Percentiles rank a stretch among this genome's conserved stretches.
Evolutionary conservation across 495 filamentous ascomycete genomes (phyloP).

Genomic region (Jackrogersella minutella): DNA sequence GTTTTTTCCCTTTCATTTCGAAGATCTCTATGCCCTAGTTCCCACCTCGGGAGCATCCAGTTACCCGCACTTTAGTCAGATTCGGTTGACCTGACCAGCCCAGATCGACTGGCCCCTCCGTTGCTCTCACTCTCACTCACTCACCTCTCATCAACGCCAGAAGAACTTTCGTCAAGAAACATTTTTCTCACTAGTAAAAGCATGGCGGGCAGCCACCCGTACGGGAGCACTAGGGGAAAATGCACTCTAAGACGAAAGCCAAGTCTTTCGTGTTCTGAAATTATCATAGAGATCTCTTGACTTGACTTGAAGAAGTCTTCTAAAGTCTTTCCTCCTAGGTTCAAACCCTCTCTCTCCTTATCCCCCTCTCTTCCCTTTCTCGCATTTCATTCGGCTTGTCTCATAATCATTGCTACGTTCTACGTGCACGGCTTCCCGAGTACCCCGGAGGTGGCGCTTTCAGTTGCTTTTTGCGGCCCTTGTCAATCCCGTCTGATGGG

Average conservation of each 20-base stretch:
- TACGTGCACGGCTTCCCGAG: conserved; percentile 39
- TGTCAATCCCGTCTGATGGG: conserved; percentile 40
- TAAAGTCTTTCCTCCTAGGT: not conserved
- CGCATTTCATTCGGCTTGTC: conserved; percentile 41
- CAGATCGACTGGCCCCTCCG: conserved; percentile 36
- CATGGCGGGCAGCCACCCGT: conserved; percentile 23
- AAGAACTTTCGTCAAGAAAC: conserved; percentile 22
- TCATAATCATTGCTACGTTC: conserved; percentile 30
- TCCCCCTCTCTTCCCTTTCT: conserved; percentile 12
- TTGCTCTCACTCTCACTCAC: conserved; percentile 24
- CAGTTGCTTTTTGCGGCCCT: conserved; percentile 40
- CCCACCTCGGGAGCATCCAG: conserved; percentile 44
- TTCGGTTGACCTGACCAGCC: conserved; percentile 40
- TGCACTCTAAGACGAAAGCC: conserved; percentile 19
- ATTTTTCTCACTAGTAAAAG: conserved; percentile 24
- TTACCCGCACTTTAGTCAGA: conserved; percentile 43
- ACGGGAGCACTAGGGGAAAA: conserved; percentile 17
- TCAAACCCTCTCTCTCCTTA: no score
- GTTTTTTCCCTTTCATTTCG: conserved; percentile 30
- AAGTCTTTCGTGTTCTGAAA: conserved; percentile 7
- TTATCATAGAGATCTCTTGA: not conserved
- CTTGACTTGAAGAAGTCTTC: conserved; percentile 10
- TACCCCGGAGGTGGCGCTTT: conserved; percentile 38
- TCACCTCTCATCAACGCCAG: conserved; percentile 41
- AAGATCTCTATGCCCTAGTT: conserved; percentile 39